phyloP scores from a whole-genome alignment of 2,329 filamentous ascomycete genomes.

The Talaromyces sp. region DNA sequence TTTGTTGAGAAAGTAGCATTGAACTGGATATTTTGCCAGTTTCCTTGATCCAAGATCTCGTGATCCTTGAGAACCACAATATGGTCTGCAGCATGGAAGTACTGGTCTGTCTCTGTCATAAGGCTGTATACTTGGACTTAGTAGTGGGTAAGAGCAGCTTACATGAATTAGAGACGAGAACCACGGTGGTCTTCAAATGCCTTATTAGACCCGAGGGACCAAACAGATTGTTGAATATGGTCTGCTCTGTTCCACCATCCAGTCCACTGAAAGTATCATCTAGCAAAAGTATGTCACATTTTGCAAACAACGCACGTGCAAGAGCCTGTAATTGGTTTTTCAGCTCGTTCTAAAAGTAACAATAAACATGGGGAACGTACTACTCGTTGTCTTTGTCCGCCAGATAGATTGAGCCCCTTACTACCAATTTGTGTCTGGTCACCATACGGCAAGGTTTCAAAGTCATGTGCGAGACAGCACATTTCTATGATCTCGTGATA shows the following conservation, averaged over 20 bases:
- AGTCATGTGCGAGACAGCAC: conserved; percentile 36
- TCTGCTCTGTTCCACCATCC: conserved; percentile 14
- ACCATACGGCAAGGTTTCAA: conserved; percentile 37
- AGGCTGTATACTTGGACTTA: not conserved
- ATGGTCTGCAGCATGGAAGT: not conserved
- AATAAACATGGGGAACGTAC: conserved; percentile 24
- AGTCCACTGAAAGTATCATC: conserved; percentile 18
- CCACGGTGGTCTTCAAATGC: not conserved
- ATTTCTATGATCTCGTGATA: not conserved
- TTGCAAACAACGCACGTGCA: conserved; percentile 51
- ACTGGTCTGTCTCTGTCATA: not conserved
- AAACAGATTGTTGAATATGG: conserved; percentile 12
- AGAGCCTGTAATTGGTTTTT: conserved; percentile 5
- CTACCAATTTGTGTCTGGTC: conserved; percentile 49
- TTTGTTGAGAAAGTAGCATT: not conserved
- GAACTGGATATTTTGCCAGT: not conserved
- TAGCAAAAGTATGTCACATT: conserved; percentile 13
- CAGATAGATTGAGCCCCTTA: conserved; percentile 50
- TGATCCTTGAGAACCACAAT: not conserved
- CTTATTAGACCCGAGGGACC: conserved; percentile 8
- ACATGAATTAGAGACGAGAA: conserved; percentile 9
- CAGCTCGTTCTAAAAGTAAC: not conserved
- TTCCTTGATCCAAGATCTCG: conserved; percentile 4
- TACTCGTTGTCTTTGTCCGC: conserved; percentile 52
- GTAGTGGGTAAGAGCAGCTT: not conserved